phyloP scores from a whole-genome alignment of 306 rosid genomes.

The Medicago truncatula region DNA sequence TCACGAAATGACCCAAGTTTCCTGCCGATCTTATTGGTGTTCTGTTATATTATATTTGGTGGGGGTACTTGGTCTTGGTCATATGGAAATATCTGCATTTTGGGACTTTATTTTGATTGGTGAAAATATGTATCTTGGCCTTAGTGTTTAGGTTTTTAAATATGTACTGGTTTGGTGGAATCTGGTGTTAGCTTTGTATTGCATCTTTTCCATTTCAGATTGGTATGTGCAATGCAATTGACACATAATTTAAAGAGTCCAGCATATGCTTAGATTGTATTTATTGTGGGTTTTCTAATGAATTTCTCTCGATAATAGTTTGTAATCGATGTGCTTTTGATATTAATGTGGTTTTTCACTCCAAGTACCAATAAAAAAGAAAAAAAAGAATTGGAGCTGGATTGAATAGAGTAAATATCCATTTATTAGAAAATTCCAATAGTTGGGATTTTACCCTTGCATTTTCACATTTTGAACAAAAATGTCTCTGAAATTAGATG shows the following conservation, averaged over 20 bases:
- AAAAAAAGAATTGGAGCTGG: too few relatives aligned
- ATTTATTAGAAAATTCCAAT: too few relatives aligned
- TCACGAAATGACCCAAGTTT: conserved; percentile 56
- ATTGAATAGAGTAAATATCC: too few relatives aligned
- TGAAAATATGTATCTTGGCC: conserved; percentile 62
- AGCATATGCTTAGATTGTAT: conserved; percentile 48
- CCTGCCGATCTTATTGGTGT: conserved; percentile 61
- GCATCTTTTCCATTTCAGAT: conserved; percentile 48
- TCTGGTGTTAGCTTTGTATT: conserved; percentile 55
- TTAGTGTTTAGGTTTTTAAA: conserved; percentile 56
- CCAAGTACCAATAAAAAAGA: background rate
- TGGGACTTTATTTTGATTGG: conserved; percentile 66
- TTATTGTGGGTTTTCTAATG: conserved; percentile 29
- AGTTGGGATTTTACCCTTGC: too few relatives aligned
- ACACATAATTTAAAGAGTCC: conserved; percentile 42
- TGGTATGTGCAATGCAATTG: conserved; percentile 49
- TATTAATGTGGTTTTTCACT: background rate
- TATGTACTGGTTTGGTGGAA: conserved; percentile 60
- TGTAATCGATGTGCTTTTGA: background rate
- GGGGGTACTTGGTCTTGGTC: conserved; percentile 64
- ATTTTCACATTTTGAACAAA: too few relatives aligned
- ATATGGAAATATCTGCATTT: conserved; percentile 57
- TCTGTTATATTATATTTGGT: conserved; percentile 54
- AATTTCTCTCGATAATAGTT: background rate
- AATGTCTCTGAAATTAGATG: too few relatives aligned